A percentile compares a stretch with the other conserved stretches of the same genome.
Conservation (phyloP, 306 rosid species). For the Fragaria vesca region DNA sequence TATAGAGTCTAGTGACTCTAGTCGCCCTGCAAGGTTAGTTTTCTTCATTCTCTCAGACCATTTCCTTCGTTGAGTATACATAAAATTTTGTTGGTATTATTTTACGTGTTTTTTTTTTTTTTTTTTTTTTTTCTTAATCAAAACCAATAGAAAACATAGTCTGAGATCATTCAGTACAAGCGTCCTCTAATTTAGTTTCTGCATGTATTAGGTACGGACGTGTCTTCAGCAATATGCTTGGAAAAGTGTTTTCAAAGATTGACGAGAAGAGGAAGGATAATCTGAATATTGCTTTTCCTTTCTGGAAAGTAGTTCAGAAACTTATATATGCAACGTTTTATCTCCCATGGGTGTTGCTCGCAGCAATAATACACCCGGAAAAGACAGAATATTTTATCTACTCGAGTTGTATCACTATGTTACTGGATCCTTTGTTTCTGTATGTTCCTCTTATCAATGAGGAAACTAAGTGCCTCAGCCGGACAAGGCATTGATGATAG, state of each 20-base stretch:
- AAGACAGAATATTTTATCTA: not conserved
- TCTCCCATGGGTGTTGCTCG: not conserved
- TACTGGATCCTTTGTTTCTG: constrained; percentile 33
- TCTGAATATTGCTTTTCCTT: no score
- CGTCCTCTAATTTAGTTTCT: no score
- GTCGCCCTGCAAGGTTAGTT: not conserved
- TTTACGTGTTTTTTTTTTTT: no score
- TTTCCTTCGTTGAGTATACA: no score
- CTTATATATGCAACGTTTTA: no score
- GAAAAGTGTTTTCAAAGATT: no score
- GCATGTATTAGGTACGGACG: no score
- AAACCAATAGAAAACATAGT: no score
- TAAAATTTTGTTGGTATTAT: no score
- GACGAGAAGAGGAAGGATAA: not conserved
- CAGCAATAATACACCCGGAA: not conserved
- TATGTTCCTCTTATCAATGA: constrained; percentile 30
- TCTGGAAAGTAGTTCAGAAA: no score
- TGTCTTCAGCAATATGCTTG: not conserved
- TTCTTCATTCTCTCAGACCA: not conserved
- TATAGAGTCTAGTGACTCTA: not conserved
- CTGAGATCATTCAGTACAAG: not conserved
- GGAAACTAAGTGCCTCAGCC: constrained; percentile 21
- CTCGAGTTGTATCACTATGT: constrained; percentile 22
- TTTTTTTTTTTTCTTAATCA: not conserved
- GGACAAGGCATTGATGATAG: constrained; percentile 23